Evolutionary conservation across 257 asterid species (phyloP), one percentile per base, ranked within the genome.

Genomic region (Solanum gandarillasii): DNA sequence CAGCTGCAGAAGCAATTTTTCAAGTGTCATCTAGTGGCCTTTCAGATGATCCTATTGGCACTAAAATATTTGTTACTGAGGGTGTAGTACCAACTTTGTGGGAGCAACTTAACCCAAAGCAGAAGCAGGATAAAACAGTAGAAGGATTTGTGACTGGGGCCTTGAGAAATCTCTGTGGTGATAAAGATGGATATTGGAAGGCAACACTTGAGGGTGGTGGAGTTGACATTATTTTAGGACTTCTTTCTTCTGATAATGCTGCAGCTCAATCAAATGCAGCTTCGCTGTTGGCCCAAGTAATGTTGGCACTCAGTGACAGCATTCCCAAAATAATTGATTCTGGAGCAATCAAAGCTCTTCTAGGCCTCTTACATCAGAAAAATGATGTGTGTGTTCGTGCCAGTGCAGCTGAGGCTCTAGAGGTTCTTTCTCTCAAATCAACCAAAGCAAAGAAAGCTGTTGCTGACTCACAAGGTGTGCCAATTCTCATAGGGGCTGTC

Each of bases 361-460:
- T 95, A 43, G 82, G 91, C 79, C 98, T 96, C 70, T 84, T 94
- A 90, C 90, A 84, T 87, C 91, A 93, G 89, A 86, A 93, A 81
- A 94, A 94, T 74, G 95, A 96, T 86, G 93, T 93, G 55, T 89
- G 93, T 34, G 98, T 94, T 76, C 90, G 98, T 91, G 96, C 94
- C 87, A 96, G 94, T 90, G 97, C 98, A 76, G 98, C 98, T 38
- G 99, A 95, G 91, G 99, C 99, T 79, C 89, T 96, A 86, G 94
- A 94, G 83, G 96, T 93, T 75, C 90, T 96, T 88, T 94, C 98
- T 87, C 89, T 88, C 13, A 94, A 91, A 93, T 96, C 99, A 84
- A 83, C 90, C 31, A 55, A 89, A 88, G 98, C 96, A 76, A 95
- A 90, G 88, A 89, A 93, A 89, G 87, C 88, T 39, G 91, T 96